These are phyloP conservation scores for Amniculicola lignicola DNA, from an alignment of 495 filamentous ascomycete genomes.

Conservation along the genomic window DNA sequence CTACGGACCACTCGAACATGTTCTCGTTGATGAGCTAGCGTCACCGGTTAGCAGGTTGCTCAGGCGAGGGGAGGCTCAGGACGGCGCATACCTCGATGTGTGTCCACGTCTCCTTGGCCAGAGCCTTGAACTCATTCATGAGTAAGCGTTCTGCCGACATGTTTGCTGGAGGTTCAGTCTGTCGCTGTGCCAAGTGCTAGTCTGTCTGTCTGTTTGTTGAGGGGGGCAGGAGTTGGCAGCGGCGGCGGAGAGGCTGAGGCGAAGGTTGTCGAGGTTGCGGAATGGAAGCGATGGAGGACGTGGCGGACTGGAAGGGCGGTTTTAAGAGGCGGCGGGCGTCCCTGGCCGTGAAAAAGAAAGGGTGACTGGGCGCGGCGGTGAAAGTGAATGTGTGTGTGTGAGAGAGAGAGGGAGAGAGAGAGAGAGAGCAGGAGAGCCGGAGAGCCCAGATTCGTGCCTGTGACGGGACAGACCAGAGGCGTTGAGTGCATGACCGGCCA, in stretches of 20 bases:
- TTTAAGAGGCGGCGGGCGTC: neutral
- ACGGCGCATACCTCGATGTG: constrained; percentile 67
- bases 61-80: neutral
- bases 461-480: neutral
- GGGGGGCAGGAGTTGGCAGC: neutral
- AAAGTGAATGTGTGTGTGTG: neutral
- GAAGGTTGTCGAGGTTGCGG: neutral
- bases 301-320: neutral
- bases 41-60: constrained; percentile 32
- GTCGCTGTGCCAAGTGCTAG: constrained; percentile 5
- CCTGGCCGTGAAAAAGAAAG: too few relatives aligned
- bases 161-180: constrained; percentile 9
- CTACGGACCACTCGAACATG: constrained; percentile 82
- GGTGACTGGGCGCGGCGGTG: neutral
- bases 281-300: neutral
- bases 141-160: constrained; percentile 70
- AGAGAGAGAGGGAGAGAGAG: neutral
- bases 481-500: neutral
- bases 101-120: constrained; percentile 88
- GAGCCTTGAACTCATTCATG: constrained; percentile 81
- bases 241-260: neutral
- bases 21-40: constrained; percentile 63
- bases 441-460: neutral
- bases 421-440: neutral
- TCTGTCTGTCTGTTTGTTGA: neutral